Percentiles rank a stretch among this genome's conserved stretches.
phyloP scores from a whole-genome alignment of 352 stramenopile species.

The Pythium periplocum region DNA sequence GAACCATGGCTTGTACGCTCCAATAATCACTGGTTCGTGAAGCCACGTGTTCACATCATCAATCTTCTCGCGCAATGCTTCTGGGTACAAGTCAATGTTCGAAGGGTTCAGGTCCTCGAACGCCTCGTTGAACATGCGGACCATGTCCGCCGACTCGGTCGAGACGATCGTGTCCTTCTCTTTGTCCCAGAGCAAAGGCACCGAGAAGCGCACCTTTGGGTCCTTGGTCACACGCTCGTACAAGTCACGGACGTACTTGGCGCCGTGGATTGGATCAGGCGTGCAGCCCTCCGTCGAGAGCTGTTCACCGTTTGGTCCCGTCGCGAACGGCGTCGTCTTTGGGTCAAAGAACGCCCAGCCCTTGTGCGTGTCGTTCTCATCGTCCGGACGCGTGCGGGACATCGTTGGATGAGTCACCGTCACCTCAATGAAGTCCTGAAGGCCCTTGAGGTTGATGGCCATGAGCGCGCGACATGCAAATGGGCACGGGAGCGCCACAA shows the following conservation, averaged over 20 bases:
- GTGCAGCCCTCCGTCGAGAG: conserved; percentile 32
- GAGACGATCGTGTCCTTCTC: conserved; percentile 92
- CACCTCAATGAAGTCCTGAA: conserved; percentile 87
- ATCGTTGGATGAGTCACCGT: conserved; percentile 69
- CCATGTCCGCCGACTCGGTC: conserved; percentile 95
- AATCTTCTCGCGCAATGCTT: conserved; percentile 69
- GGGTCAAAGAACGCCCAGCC: conserved; percentile 85
- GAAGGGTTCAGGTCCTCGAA: conserved; percentile 84
- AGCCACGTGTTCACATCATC: conserved; percentile 90
- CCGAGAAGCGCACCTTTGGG: conserved; percentile 81
- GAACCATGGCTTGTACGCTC: conserved; percentile 81
- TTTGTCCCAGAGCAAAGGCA: conserved; percentile 94
- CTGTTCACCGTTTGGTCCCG: conserved; percentile 22
- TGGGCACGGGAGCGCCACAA: conserved; percentile 90
- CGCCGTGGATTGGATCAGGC: conserved; percentile 59
- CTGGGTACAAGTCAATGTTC: conserved; percentile 85
- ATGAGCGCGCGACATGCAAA: conserved; percentile 54
- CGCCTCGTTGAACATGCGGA: conserved; percentile 91
- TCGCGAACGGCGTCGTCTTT: conserved; percentile 25
- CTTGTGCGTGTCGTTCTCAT: conserved; percentile 40
- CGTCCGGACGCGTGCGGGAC: conserved; percentile 34
- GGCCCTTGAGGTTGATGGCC: conserved; percentile 84
- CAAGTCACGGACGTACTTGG: conserved; percentile 77
- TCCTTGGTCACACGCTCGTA: conserved; percentile 70
- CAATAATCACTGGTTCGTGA: conserved; percentile 90